Percentiles rank a stretch among this genome's conserved stretches.
These are phyloP conservation scores for Mycena chlorophos DNA, from an alignment of 768 basidiomycete species.

Conservation along the genomic window DNA sequence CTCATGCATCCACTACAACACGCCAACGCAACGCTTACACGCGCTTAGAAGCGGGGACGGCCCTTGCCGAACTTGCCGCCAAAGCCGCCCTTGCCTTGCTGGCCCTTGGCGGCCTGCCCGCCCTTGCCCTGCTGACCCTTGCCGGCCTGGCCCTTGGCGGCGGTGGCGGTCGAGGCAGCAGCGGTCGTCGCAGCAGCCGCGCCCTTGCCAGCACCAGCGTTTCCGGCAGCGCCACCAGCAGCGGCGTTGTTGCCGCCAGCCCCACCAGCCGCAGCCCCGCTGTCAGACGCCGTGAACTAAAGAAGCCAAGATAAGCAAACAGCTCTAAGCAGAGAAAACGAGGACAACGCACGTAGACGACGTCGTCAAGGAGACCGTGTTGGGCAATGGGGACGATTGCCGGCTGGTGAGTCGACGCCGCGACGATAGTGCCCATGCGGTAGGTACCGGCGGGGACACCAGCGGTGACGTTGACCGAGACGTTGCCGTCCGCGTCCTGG, in stretches of 20 bases:
- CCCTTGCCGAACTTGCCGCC: too few relatives aligned
- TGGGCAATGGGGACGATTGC: slow-evolving; percentile 59
- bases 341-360: slow-evolving; percentile 49
- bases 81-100: too few relatives aligned
- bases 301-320: slow-evolving; percentile 9
- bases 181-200: slow-evolving; percentile 4
- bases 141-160: too few relatives aligned
- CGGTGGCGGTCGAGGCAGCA: slow-evolving; percentile 12
- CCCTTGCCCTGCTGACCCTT: too few relatives aligned
- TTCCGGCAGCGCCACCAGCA: slow-evolving; percentile 14
- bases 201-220: slow-evolving; percentile 7
- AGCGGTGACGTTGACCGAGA: slow-evolving; percentile 49
- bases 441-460: slow-evolving; percentile 64
- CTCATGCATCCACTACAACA: too few relatives aligned
- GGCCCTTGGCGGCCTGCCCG: too few relatives aligned
- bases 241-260: slow-evolving; percentile 19
- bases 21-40: too few relatives aligned
- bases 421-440: slow-evolving; percentile 57
- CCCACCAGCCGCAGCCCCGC: slow-evolving; percentile 23
- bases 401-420: slow-evolving; percentile 59
- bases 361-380: slow-evolving; percentile 62
- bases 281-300: slow-evolving; percentile 35
- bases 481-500: slow-evolving; percentile 44
- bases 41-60: too few relatives aligned
- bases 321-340: slow-evolving; percentile 1